Evolutionary conservation across 2,329 filamentous ascomycete species (phyloP), one percentile per base, ranked within the genome.

Genomic region (Scopulariopsis brevicaulis): DNA sequence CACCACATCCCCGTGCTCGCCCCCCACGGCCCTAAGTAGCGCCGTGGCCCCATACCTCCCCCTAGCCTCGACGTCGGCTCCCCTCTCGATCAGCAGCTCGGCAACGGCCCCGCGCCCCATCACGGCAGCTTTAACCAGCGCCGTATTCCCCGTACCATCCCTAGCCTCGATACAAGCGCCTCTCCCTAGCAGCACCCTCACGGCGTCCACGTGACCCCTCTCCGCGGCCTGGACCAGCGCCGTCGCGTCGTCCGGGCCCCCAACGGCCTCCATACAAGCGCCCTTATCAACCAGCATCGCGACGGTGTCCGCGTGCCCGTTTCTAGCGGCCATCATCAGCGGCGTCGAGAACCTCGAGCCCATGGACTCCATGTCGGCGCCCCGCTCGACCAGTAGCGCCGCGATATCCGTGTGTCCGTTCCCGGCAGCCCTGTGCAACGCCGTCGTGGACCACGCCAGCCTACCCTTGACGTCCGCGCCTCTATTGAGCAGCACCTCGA

Each of bases 301-400:
- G 22, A 63, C 63, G 15, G 62, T 59, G 11, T 59, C 59, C 25
- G 63, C 62, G 28, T 62, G 58, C 0, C 63, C 62, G 14, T 62
- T 59, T 8, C 58, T 28, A 1, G 62, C 60, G 14, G 62, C 63
- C 6, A 62, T 60, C 6, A 54, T 60, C 11, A 64, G 55, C 12
- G 63, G 60, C 12, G 62, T 64, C 0, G 59, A 58, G 28, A 61
- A 62, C 50, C 61, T 59, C 1, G 55, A 53, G 46, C 61, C 61
- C 46, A 54, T 60, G 40, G 63, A 60, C 4, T 64, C 62, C 18
- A 65, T 55, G 10, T 60, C 58, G 14, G 62, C 63, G 20, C 61
- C 60, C 5, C 59, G 62, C 14, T 53, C 58, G n/a, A 64, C 50
- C 20, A 62, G 54, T 14, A 61, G 55, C n/a, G n/a, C n/a, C n/a